Evolutionary conservation across 2,329 filamentous ascomycete genomes (phyloP), one percentile per base, ranked within the genome.

Genomic region (Aspergillus neotritici): DNA sequence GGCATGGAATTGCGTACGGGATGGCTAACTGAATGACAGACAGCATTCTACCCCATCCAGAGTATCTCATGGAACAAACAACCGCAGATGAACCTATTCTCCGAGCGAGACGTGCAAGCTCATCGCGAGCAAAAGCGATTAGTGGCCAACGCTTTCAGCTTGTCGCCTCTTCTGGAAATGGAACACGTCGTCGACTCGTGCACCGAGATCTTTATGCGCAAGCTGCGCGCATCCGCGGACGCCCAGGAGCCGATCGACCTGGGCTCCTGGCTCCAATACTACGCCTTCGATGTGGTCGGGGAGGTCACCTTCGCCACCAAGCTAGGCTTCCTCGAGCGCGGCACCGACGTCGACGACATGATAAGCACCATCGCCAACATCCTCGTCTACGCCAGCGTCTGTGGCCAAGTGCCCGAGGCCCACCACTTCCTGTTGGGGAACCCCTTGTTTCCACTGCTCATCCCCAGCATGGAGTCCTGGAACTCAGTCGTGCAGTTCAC

Each of bases 221-320:
- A 56, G 14, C 33, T 57, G 8, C 34, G 38, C 6, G 34, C 21
- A 25, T 25, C 21, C 21, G 21, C 21, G 21, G 21, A 25, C 21
- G 21, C 21, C 4, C 21, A 25, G 3, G 21, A 34, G 16, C 11
- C 17, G 12, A 14, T 53, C 17, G 45, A 55, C 28, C 38, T 55
- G 0, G 48, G 45, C 6, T 31, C 4, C 8, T 89, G 86, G 86
- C 68, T 90, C 44, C 86, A 90, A 56, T 89, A 82, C 60, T 89
- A 86, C 54, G 85, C 86, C 0, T 90, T 90, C 56, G 86, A 90
- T 57, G 85, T 89, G 11, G 87, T 88, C 47, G 84, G 84, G 4
- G 82, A 86, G 48, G 78, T 89, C 56, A 88, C 84, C 0, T 89
- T 86, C 66, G 82, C 79, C 61, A 86, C 86, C 61, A 74, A 83